Conservation (phyloP, 148 eudicot genomes). For the Rhododendron kiyosumense region DNA sequence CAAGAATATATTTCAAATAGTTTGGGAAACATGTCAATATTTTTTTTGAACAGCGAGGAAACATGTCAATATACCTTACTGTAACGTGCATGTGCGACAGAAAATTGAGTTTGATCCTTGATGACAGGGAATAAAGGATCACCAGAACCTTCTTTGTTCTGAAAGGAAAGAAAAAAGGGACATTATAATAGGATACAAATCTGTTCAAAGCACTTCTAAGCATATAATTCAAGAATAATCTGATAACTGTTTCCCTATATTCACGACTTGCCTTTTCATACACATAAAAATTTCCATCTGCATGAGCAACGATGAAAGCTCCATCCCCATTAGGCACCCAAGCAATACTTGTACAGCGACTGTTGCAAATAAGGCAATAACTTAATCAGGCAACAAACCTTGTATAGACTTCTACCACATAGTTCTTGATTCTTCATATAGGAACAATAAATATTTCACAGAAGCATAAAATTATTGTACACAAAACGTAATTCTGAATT, state of each 20-base stretch:
- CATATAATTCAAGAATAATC: background rate
- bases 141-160: conserved; percentile 79
- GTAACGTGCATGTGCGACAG: conserved; percentile 71
- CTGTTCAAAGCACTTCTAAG: background rate
- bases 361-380: conserved; percentile 24
- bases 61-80: conserved; percentile 50
- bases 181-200: background rate
- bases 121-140: conserved; percentile 74
- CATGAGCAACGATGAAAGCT: conserved; percentile 72
- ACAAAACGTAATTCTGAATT: background rate
- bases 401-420: background rate
- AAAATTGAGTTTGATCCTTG: conserved; percentile 81
- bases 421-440: background rate
- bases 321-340: conserved; percentile 91
- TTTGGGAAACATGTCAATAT: conserved; percentile 5
- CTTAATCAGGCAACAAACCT: background rate
- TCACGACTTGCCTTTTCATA: conserved; percentile 76
- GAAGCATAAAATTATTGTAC: background rate
- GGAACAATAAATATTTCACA: background rate
- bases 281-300: conserved; percentile 81
- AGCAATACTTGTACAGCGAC: conserved; percentile 81
- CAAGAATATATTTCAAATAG: conserved; percentile 1
- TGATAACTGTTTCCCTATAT: background rate
- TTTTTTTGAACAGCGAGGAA: background rate
- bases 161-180: conserved; percentile 4